Evolutionary conservation across 345 rosid genomes (phyloP).

Genomic region (Salix brachista): DNA sequence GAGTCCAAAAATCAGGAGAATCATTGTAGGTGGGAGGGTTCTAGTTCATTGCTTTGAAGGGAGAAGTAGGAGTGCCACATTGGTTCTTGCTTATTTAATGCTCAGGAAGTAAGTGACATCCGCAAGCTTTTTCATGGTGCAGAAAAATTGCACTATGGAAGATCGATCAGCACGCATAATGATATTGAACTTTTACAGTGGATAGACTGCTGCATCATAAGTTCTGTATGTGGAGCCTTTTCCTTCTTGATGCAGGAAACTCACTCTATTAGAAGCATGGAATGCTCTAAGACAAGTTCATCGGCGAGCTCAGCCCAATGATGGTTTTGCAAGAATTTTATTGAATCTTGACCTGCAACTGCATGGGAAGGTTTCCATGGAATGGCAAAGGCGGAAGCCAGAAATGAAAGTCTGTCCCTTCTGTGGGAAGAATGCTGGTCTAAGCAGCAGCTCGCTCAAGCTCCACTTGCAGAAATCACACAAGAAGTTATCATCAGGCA

Average conservation of each 20-base stretch:
- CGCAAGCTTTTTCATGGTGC: neutral
- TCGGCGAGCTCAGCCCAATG: constrained; percentile 94
- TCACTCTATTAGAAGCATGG: constrained; percentile 78
- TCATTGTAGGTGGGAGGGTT: too few species aligned
- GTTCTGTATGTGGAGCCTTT: neutral
- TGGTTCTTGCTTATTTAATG: constrained; percentile 84
- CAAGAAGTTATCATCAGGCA: constrained; percentile 81
- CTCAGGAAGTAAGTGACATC: constrained; percentile 67
- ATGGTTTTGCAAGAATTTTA: constrained; percentile 76
- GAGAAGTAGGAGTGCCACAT: constrained; percentile 21
- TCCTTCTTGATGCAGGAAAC: constrained; percentile 45
- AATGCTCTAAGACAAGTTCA: constrained; percentile 67
- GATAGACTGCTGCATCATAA: neutral
- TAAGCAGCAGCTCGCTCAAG: constrained; percentile 90
- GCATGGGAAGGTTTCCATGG: constrained; percentile 86
- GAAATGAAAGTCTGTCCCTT: constrained; percentile 85
- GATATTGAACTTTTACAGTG: neutral
- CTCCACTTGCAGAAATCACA: constrained; percentile 90
- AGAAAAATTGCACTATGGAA: neutral
- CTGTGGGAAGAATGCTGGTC: constrained; percentile 90
- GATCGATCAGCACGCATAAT: neutral
- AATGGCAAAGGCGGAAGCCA: constrained; percentile 88
- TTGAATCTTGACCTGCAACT: constrained; percentile 60
- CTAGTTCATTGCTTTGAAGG: too few species aligned
- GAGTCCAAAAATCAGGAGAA: constrained; percentile 47